These are phyloP conservation scores for Coniella vitis DNA, from an alignment of 2,329 filamentous ascomycete genomes.

Conservation along the genomic window DNA sequence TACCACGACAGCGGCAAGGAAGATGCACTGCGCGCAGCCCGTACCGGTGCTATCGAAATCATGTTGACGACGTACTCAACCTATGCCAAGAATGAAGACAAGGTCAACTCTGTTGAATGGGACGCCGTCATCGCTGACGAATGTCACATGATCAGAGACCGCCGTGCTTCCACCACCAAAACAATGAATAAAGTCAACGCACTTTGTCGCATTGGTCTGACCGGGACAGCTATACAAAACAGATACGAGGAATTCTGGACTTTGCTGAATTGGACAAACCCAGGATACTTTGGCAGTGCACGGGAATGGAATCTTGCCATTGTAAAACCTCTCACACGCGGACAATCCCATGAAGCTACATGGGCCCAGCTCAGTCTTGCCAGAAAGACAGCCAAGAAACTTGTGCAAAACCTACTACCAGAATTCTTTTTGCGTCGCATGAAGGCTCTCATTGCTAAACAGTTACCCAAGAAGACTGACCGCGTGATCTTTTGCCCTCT, in stretches of 20 bases:
- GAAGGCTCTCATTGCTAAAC: slow-evolving; percentile 86
- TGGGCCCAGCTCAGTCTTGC: slow-evolving; percentile 73
- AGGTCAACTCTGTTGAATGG: slow-evolving; percentile 81
- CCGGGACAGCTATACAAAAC: slow-evolving; percentile 95
- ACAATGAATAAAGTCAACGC: slow-evolving; percentile 89
- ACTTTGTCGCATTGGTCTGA: slow-evolving; percentile 85
- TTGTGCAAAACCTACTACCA: slow-evolving; percentile 82
- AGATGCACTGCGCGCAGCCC: slow-evolving; percentile 64
- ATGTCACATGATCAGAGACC: slow-evolving; percentile 83
- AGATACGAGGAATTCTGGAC: slow-evolving; percentile 98
- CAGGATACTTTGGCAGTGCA: slow-evolving; percentile 59
- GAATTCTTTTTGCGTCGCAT: slow-evolving; percentile 86
- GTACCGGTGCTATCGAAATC: slow-evolving; percentile 73
- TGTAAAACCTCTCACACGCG: slow-evolving; percentile 71
- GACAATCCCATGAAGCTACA: slow-evolving; percentile 90
- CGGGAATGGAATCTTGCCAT: slow-evolving; percentile 75
- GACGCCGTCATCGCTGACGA: slow-evolving; percentile 93
- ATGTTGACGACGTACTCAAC: slow-evolving; percentile 93
- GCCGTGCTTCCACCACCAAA: slow-evolving; percentile 67
- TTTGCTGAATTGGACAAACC: slow-evolving; percentile 91
- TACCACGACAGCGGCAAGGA: slow-evolving; percentile 70
- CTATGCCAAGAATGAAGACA: slow-evolving; percentile 68
- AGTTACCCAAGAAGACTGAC: slow-evolving; percentile 91
- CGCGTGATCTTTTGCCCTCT: slow-evolving; percentile 92
- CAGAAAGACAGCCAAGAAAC: slow-evolving; percentile 72